These are phyloP conservation scores for Solanum dulcamara DNA, from an alignment of 257 asterid genomes.

Conservation along the genomic window DNA sequence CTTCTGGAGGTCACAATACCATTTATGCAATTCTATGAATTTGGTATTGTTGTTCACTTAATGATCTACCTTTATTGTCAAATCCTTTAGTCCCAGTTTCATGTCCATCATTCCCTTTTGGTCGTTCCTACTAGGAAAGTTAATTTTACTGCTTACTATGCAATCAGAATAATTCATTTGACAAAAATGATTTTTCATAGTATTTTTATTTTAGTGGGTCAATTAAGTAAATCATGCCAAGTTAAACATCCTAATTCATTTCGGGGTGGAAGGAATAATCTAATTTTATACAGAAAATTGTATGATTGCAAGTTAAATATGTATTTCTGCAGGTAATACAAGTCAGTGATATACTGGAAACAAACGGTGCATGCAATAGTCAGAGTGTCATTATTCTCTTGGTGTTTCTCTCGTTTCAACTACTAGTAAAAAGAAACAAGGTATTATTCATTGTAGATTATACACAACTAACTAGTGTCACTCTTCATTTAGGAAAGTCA, in stretches of 20 bases:
- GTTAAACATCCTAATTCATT: not conserved
- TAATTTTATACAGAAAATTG: not conserved
- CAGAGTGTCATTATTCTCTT: conserved; percentile 73
- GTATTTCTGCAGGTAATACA: conserved; percentile 70
- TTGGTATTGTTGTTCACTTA: not conserved
- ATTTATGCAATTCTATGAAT: not conserved
- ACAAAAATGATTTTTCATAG: not conserved
- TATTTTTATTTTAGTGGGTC: not conserved
- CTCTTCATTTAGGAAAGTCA: not conserved
- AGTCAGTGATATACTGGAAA: conserved; percentile 88
- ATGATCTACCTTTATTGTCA: not conserved
- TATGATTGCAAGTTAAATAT: not conserved
- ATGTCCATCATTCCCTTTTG: not conserved
- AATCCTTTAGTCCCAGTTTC: not conserved
- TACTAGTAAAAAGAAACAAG: conserved; percentile 81
- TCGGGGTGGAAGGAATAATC: not conserved
- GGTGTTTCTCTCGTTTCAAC: conserved; percentile 89
- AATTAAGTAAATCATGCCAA: not conserved
- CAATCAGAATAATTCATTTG: not conserved
- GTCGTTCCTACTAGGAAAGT: not conserved
- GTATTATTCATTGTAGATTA: conserved; percentile 25
- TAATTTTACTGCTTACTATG: not conserved
- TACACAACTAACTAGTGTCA: not conserved
- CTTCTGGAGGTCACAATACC: not conserved
- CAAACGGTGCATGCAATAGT: conserved; percentile 82